phyloP scores from a whole-genome alignment of 805 yeast species.

The Starmerella apis region DNA sequence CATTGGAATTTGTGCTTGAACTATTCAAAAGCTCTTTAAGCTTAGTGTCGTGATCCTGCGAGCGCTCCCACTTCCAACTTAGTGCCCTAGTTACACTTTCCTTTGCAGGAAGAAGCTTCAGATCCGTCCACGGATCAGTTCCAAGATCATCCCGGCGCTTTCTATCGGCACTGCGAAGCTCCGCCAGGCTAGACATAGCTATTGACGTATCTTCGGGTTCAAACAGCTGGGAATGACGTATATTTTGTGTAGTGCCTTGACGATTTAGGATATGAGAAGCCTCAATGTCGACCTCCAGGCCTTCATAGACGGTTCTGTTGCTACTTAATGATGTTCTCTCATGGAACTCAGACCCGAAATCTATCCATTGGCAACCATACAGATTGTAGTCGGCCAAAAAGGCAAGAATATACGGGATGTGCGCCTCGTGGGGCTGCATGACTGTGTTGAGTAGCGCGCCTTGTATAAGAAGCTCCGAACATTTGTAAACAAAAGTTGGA shows the following conservation, averaged over 20 bases:
- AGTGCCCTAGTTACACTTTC: slow-evolving; percentile 1
- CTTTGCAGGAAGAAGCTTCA: slow-evolving; percentile 8
- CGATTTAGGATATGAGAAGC: slow-evolving; percentile 56
- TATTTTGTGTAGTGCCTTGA: slow-evolving; percentile 32
- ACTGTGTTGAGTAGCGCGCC: slow-evolving; percentile 36
- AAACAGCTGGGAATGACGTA: slow-evolving; percentile 43
- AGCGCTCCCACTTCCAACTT: slow-evolving; percentile 21
- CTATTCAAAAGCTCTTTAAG: slow-evolving; percentile 5
- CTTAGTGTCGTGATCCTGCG: background rate
- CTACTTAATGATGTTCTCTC: background rate
- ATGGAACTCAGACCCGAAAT: slow-evolving; percentile 26
- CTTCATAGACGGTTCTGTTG: slow-evolving; percentile 41
- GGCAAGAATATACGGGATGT: slow-evolving; percentile 66
- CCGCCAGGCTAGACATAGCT: slow-evolving; percentile 19
- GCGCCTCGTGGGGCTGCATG: slow-evolving; percentile 61
- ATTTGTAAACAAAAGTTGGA: slow-evolving; percentile 47
- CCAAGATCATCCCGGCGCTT: slow-evolving; percentile 12
- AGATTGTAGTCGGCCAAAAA: slow-evolving; percentile 74
- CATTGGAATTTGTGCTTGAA: background rate
- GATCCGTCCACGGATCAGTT: slow-evolving; percentile 11
- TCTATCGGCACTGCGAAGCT: slow-evolving; percentile 15
- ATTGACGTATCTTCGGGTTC: slow-evolving; percentile 5
- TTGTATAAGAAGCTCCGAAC: slow-evolving; percentile 42
- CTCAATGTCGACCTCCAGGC: slow-evolving; percentile 61
- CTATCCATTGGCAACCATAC: slow-evolving; percentile 74